Evolutionary conservation across 495 filamentous ascomycete genomes (phyloP).

Genomic region (Penicillium canescens): DNA sequence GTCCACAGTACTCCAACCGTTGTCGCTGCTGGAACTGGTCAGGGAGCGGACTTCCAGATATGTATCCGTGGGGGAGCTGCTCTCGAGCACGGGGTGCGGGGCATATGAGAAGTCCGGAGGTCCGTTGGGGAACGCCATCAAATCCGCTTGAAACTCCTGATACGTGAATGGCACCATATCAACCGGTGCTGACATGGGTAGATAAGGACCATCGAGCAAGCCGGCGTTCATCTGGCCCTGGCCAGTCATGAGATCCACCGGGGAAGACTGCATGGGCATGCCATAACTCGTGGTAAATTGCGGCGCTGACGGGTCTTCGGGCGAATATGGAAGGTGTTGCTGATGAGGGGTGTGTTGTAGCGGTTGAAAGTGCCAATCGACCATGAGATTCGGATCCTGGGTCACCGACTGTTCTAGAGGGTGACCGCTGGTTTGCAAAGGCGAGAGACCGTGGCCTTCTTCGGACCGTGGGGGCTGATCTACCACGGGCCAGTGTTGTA

Average conservation of each 20-base stretch:
- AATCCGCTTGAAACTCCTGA: constrained; percentile 68
- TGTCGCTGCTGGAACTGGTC: constrained; percentile 77
- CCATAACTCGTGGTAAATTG: constrained; percentile 51
- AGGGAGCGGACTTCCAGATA: constrained; percentile 82
- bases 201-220: constrained; percentile 65
- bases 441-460: constrained; percentile 40
- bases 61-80: constrained; percentile 79
- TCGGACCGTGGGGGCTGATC: constrained; percentile 41
- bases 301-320: constrained; percentile 48
- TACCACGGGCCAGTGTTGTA: constrained; percentile 47
- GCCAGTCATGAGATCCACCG: constrained; percentile 70
- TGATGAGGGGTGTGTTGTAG: constrained; percentile 40
- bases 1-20: constrained; percentile 79
- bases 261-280: constrained; percentile 54
- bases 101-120: constrained; percentile 54
- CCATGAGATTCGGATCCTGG: constrained; percentile 46
- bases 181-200: constrained; percentile 64
- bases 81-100: constrained; percentile 53
- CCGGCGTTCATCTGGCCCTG: constrained; percentile 63
- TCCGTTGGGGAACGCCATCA: constrained; percentile 55
- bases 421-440: constrained; percentile 51
- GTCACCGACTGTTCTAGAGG: constrained; percentile 46
- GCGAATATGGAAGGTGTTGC: constrained; percentile 43
- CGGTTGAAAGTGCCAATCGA: constrained; percentile 55
- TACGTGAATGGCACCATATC: constrained; percentile 71